Evolutionary conservation across 345 rosid species (phyloP), one percentile per base, ranked within the genome.

Genomic region (Euclidium syriacum): DNA sequence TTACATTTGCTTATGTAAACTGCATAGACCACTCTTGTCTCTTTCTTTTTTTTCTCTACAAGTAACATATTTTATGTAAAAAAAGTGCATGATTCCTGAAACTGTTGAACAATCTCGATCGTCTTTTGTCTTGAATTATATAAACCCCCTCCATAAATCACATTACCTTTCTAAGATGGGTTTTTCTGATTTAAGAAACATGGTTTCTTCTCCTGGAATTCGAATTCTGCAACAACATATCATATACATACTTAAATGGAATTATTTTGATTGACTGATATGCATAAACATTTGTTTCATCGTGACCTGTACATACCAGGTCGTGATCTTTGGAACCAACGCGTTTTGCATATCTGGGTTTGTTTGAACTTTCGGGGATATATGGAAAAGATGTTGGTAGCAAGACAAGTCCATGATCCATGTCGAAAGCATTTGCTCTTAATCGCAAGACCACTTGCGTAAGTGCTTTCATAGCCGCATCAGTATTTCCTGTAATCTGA

Each of bases 401-500:
- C 27, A 73, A 44, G 50, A 85, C 77, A 46, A 72, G 60, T 66
- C 80, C 84, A 54, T 83, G 84, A 42, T 86, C 84, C 74, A 85
- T 77, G 58, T 86, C 86, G 56, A 86, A 86, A 53, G 71, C 72
- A 61, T 86, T 80, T 15, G 87, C 87, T 74, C 95, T 84, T 50
- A 86, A 55, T 46, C 90, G 77, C 65, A 65, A 64, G 25, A 79
- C 47, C 33, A 86, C 73, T 75, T 86, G 87, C 12, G 80, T 70
- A 10, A 86, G 85, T 20, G 94, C 94, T 71, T 78, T 85, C 72
- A 83, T 77, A 43, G 85, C 89, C 7, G 77, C 80, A 73, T 86
- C 90, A 58, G 80, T 81, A 60, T 66, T 78, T 63, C 95, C 95
- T 43, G 90, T 77, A 18, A 86, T 84, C 95, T 86, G 49, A 29